Evolutionary conservation across 78 protist species (phyloP).

Genomic region (Isochrysis galbana): DNA sequence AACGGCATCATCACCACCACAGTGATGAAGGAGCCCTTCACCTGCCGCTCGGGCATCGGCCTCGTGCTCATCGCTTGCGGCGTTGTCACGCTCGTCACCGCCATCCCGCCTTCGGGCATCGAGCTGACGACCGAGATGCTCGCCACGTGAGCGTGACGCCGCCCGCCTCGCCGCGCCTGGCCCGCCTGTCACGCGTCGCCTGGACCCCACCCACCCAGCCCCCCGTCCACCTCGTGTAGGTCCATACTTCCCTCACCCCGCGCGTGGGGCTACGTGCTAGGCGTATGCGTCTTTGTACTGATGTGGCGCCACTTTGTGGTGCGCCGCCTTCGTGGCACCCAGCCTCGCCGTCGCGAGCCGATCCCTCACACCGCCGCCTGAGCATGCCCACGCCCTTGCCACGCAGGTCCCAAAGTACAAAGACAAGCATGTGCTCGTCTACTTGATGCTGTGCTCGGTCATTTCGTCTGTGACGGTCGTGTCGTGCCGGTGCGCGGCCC

Average conservation of each 20-base stretch:
- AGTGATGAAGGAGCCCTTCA: neutral
- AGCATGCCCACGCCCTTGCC: neutral
- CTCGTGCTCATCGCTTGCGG: neutral
- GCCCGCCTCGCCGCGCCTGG: neutral
- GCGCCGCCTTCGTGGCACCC: no score
- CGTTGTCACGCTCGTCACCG: neutral
- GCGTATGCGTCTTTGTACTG: neutral
- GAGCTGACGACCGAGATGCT: neutral
- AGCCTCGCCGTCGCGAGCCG: no score
- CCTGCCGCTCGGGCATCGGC: neutral
- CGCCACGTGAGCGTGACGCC: neutral
- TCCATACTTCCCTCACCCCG: neutral
- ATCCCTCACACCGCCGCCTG: neutral
- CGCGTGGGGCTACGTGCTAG: neutral
- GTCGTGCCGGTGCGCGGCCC: neutral
- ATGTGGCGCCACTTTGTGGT: neutral
- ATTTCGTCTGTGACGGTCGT: neutral
- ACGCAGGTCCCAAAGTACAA: neutral
- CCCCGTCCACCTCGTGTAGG: neutral
- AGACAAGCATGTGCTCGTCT: neutral
- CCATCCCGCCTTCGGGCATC: neutral
- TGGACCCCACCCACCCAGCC: no score
- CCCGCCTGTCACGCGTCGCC: no score
- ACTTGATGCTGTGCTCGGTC: neutral
- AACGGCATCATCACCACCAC: slow-evolving; percentile 31